phyloP scores from a whole-genome alignment of 176 grass and related monocot genomes.

The Aegilops sharonensis region DNA sequence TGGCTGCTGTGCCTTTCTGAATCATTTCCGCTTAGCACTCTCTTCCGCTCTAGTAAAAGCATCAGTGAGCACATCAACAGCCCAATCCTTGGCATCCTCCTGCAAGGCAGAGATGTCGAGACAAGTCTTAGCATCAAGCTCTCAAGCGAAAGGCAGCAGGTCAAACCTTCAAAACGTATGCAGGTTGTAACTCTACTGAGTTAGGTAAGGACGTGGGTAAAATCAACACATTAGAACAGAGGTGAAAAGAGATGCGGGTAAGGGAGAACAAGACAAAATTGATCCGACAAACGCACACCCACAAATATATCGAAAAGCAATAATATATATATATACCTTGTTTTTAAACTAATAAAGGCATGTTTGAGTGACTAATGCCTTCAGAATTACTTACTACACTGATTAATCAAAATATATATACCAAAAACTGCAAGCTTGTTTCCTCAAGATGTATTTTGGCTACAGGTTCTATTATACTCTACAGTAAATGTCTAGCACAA shows the following conservation, averaged over 20 bases:
- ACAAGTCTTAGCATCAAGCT: neutral
- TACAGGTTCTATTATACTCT: neutral
- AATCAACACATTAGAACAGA: neutral
- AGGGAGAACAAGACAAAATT: neutral
- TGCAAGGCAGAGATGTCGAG: slow-evolving; percentile 29
- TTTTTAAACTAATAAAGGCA: neutral
- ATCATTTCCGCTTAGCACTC: slow-evolving; percentile 61
- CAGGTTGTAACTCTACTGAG: neutral
- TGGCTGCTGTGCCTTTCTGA: neutral
- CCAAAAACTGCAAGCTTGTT: neutral
- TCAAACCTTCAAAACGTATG: neutral
- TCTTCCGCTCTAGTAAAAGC: slow-evolving; percentile 83
- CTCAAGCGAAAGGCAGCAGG: neutral
- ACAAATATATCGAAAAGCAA: neutral
- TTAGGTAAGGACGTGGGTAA: neutral
- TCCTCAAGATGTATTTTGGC: neutral
- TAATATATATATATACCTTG: no score
- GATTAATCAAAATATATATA: neutral
- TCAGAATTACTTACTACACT: neutral
- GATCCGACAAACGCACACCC: neutral
- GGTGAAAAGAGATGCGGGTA: neutral
- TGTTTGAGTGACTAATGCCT: neutral
- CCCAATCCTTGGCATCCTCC: slow-evolving; percentile 87
- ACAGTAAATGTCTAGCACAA: neutral
- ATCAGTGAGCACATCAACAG: slow-evolving; percentile 68